Evolutionary conservation across 108 stramenopile species (phyloP), one percentile per base, ranked within the genome.

Genomic region (Schizochytrium sp.): DNA sequence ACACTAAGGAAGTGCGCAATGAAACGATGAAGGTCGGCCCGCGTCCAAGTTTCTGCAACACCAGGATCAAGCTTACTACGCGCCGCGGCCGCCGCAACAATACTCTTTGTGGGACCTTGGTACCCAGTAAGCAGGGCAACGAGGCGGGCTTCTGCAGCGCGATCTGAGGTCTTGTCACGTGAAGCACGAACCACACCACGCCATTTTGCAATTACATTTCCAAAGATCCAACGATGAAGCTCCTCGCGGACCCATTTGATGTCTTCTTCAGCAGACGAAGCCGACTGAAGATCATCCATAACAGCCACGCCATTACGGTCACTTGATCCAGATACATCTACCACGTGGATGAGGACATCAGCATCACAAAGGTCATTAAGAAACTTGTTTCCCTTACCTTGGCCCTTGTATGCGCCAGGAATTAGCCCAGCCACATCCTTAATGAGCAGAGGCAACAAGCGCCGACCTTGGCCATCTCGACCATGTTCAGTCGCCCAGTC

Each of bases 341-440:
- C 91, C 3, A 97, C 95, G 49, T 96, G 96, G 28, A 88, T 88
- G 55, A 97, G 92, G 13, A 97, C 97, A 46, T 96, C 95, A 13
- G 97, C 96, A 93, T 97, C 97, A 17, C 94, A 94, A 45, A 97
- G 83, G 72, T 97, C 96, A 91, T 97, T 95, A 41, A 97, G 91
- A 89, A 97, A 97, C 61, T 93, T 94, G 87, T 97, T 96, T 15
- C 96, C 96, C 56, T 94, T 93, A 13, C 97, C 97, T 12, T 93
- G 88, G 1, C 96, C 97, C 88, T 95, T 91, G 88, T 96, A 97
- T 7, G 96, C 96, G 12, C 96, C 96, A 3, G 97, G 97, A 59
- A 97, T 96, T 3, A 97, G 89, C 3, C 97, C 97, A 0, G 97
- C 97, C 7, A 97, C 97, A 89, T 97, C 97, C 83, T 96, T 96